These are phyloP conservation scores for Alternaria alternata DNA, from an alignment of 2,329 filamentous ascomycete species.

Conservation along the genomic window DNA sequence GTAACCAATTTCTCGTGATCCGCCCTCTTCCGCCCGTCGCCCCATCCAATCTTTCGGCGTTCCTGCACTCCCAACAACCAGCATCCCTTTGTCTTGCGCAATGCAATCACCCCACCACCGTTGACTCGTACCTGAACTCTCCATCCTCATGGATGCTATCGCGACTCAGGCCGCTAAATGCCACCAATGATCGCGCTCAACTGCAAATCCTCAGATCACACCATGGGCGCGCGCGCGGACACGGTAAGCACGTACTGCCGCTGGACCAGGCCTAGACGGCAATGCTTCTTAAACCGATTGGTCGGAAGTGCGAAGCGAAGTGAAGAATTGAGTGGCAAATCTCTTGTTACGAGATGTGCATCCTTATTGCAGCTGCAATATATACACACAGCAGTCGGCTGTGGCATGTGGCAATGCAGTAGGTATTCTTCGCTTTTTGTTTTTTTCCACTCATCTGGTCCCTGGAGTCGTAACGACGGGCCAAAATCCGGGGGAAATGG, in stretches of 20 bases:
- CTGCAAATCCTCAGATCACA: not conserved
- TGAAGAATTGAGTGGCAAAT: not conserved
- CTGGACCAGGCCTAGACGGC: not conserved
- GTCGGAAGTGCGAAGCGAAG: not conserved
- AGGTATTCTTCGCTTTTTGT: not conserved
- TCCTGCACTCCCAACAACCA: not conserved
- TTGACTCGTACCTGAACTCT: not conserved
- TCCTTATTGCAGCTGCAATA: not conserved
- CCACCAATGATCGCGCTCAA: conserved; percentile 4
- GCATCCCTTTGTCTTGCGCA: not conserved
- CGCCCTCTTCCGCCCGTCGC: not conserved
- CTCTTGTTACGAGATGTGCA: not conserved
- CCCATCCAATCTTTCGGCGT: not conserved
- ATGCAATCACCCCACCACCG: not conserved
- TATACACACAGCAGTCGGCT: not conserved
- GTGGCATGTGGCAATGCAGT: not conserved
- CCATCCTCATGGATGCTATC: not conserved
- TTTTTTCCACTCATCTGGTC: not conserved
- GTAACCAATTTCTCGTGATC: not conserved
- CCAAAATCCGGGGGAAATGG: not conserved
- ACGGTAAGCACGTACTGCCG: conserved; percentile 18
- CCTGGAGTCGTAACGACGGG: not conserved
- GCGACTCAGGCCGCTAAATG: conserved; percentile 1
- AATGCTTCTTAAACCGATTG: conserved; percentile 3
- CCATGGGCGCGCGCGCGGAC: not conserved